A percentile compares a stretch with the other conserved stretches of the same genome.
These are phyloP conservation scores for Irineochytrium annulatum DNA, from an alignment of 192 early-diverging fungal genomes.

Conservation along the genomic window DNA sequence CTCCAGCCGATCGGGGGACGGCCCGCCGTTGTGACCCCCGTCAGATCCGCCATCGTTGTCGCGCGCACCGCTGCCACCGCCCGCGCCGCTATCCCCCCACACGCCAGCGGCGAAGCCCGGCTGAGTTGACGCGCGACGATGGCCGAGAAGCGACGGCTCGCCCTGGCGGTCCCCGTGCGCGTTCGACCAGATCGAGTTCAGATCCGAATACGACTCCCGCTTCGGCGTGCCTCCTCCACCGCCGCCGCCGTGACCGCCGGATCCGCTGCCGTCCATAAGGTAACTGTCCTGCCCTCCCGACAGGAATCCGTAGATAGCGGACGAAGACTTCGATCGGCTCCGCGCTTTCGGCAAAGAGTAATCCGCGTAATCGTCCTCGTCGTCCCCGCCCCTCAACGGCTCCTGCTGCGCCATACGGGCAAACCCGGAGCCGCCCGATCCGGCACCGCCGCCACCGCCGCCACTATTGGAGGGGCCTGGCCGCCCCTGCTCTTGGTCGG, in stretches of 20 bases:
- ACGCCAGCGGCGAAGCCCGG: slow-evolving; percentile 41
- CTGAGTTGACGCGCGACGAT: slow-evolving; percentile 55
- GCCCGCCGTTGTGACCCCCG: slow-evolving; percentile 2
- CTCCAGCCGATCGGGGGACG: slow-evolving; percentile 47
- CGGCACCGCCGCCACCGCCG: slow-evolving; percentile 23
- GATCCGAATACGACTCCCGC: slow-evolving; percentile 45
- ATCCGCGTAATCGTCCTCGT: slow-evolving; percentile 40
- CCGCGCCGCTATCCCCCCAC: slow-evolving; percentile 36
- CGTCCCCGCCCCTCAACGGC: slow-evolving; percentile 37
- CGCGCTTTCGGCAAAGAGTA: slow-evolving; percentile 43
- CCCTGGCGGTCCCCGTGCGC: slow-evolving; percentile 24
- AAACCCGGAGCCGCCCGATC: slow-evolving; percentile 2
- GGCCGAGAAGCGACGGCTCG: slow-evolving; percentile 33
- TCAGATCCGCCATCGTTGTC: slow-evolving; percentile 4
- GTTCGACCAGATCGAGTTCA: slow-evolving; percentile 51
- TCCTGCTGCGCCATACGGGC: slow-evolving; percentile 14
- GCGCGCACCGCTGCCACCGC: slow-evolving; percentile 12
- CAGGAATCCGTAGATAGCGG: slow-evolving; percentile 60
- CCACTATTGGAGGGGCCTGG: slow-evolving; percentile 44
- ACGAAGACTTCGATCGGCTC: slow-evolving; percentile 60
- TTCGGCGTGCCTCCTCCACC: slow-evolving; percentile 23
- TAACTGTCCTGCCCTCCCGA: slow-evolving; percentile 44
- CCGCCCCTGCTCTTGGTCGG: slow-evolving; percentile 43
- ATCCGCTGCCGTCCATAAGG: too few species aligned
- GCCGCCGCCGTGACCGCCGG: too few species aligned